Conservation (phyloP, 2,329 filamentous ascomycete genomes). For the Colletotrichum shisoi region DNA sequence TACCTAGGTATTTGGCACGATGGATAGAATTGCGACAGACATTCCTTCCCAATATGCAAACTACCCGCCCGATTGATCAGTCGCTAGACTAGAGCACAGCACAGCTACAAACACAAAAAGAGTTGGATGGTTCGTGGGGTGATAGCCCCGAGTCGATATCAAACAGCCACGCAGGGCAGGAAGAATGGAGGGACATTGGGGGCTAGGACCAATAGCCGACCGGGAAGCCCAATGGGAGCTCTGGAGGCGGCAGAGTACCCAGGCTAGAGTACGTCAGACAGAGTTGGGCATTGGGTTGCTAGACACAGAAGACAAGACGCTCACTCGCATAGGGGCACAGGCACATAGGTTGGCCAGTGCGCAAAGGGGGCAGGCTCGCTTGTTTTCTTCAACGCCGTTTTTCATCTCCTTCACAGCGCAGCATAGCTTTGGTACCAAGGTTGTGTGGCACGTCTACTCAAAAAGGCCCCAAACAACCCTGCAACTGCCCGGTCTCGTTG, state of each 20-base stretch:
- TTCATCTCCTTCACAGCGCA: not conserved
- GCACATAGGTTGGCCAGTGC: slow-evolving; percentile 13
- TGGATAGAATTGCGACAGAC: not conserved
- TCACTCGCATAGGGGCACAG: not conserved
- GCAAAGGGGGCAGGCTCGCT: not conserved
- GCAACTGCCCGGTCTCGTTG: too few relatives aligned
- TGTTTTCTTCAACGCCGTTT: slow-evolving; percentile 4
- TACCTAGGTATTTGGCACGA: not conserved
- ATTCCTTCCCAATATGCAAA: not conserved
- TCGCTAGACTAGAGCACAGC: not conserved
- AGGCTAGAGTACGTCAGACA: slow-evolving; percentile 21
- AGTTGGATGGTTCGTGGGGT: not conserved
- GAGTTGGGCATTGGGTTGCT: slow-evolving; percentile 24
- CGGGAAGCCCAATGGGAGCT: not conserved
- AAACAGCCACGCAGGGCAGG: not conserved
- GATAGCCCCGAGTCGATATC: not conserved
- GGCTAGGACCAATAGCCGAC: not conserved
- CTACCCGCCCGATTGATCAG: not conserved
- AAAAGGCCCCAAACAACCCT: too few relatives aligned
- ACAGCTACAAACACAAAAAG: not conserved
- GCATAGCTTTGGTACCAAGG: too few relatives aligned
- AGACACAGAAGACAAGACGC: slow-evolving; percentile 5
- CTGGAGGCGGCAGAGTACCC: slow-evolving; percentile 9
- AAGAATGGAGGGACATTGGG: slow-evolving; percentile 7
- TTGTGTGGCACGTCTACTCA: too few relatives aligned